Base-by-base conservation (phyloP, 352 stramenopile species). In the Phytopythium oedochilum region DNA sequence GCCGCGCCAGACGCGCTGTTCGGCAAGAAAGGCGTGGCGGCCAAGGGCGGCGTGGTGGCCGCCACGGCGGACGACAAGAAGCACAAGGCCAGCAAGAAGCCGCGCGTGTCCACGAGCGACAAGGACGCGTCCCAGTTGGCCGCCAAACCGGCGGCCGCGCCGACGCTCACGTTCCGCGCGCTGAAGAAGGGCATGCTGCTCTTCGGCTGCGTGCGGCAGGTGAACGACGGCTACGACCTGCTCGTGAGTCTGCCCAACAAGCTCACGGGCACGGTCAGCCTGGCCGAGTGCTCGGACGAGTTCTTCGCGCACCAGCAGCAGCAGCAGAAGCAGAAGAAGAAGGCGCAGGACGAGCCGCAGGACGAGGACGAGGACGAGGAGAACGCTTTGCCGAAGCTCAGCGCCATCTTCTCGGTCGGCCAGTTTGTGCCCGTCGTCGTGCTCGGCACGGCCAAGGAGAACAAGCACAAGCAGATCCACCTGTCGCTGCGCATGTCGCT, bases 161-260 rank as follows among this genome's bases (percentile, higher is more conserved):
- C 58, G 1, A 59, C 73, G 39, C 63, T 94, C 17, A 90, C 61
- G 45, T 96, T 89, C 71, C 89, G 89, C 57, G 64, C 59, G 26
- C 62, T 94, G 50, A 73, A 61, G 61, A 88, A 88, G 56, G 76
- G 78, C 25, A 63, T 83, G 68, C 61, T 82, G 51, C 59, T 98
- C 18, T 68, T 98, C 20, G 93, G 88, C 23, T 86, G 86, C 53
- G 74, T 98, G 53, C 78, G 89, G 26, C 88, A 98, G 68, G 69
- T 98, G 15, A 86, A 79, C 53, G 77, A 97, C 53, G 72, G 86
- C 38, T 71, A 65, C 32, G 77, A 88, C 58, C 68, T 96, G 35
- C 66, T 98, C 25, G 61, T 98, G 32, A 91, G 73, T 38, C 70
- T 98, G 45, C 94, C 93, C 5, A 98, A 97, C 73, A 96, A 97